Evolutionary conservation across 2,329 filamentous ascomycete species (phyloP), one percentile per base, ranked within the genome.

Genomic region (Diaporthe helianthi): DNA sequence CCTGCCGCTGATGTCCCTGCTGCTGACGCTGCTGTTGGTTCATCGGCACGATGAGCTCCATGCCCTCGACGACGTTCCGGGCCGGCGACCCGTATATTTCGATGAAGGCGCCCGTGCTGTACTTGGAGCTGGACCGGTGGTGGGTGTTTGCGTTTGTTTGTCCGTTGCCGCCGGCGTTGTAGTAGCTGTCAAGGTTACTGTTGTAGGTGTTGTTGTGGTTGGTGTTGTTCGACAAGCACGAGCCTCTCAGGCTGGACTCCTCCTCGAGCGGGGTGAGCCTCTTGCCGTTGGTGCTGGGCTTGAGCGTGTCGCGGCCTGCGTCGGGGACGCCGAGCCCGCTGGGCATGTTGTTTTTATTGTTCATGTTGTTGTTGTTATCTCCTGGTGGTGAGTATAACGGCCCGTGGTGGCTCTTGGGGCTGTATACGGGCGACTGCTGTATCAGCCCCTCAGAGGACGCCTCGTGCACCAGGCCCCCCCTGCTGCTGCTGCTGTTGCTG

Each of bases 211-310:
- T 64, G 38, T 36, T 61, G n/a, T n/a, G n/a, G n/a, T n/a, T n/a
- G 41, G 17, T 61, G 24, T 47, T 64, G 33, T 44, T 24, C 17
- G 38, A 19, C 38, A 33, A 5, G 44, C 44, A 49, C 29, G 58
- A 63, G 44, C 58, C 58, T n/a, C 58, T 8, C 58, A 49, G 58
- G 58, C 58, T 63, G 9, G 41, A 26, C 44, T 63, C 58, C 58
- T 63, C 58, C 58, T 63, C 58, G 12, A 63, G 44, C 58, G 58
- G 58, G 29, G 58, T 63, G 7, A 63, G 58, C 58, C 58, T 13
- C 44, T 49, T 63, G 10, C 58, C 58, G 58, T 63, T 63, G 13
- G 58, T 63, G 58, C 58, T 63, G 44, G 58, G 58, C 44, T 63
- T 63, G 44, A 63, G 58, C 58, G n/a, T 49, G 44, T 63, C 58